Evolutionary conservation across 345 rosid species (phyloP).

Genomic region (Arabis hirsuta): DNA sequence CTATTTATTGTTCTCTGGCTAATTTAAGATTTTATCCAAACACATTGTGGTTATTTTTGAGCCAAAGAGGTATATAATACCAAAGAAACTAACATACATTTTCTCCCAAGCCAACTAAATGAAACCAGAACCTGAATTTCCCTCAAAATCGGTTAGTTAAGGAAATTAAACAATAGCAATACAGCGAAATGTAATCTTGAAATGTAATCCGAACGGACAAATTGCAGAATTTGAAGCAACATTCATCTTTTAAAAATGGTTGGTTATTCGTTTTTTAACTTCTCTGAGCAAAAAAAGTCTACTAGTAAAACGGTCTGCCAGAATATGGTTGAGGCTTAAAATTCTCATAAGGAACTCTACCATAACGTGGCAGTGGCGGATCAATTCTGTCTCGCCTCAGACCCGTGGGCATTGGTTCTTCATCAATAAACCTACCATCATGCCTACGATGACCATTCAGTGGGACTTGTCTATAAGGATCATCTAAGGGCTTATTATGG

Average conservation of each 20-base stretch:
- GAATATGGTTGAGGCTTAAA: conserved; percentile 8
- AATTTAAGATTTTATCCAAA: not conserved
- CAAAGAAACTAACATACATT: too few species aligned
- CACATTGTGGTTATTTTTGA: not conserved
- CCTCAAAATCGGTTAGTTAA: too few species aligned
- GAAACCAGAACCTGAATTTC: not conserved
- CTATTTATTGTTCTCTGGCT: not conserved
- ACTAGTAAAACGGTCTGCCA: not conserved
- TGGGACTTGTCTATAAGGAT: conserved; percentile 1
- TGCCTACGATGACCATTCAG: conserved; percentile 13
- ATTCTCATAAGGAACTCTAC: not conserved
- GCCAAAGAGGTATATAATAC: not conserved
- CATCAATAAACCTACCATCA: conserved; percentile 18
- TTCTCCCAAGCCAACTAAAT: too few species aligned
- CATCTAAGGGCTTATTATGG: conserved; percentile 1
- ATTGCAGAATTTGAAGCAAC: not conserved
- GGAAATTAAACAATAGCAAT: too few species aligned
- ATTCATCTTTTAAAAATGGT: not conserved
- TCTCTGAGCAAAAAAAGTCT: not conserved
- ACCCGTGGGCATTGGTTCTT: not conserved
- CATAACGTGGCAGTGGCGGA: conserved; percentile 11
- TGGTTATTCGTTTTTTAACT: not conserved
- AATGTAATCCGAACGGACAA: too few species aligned
- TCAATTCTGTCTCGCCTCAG: not conserved
- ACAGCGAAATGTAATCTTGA: too few species aligned